Percentiles rank a stretch among this genome's conserved stretches.
Evolutionary conservation across 768 basidiomycete species (phyloP).

Genomic region (Fomitopsis pulvina): DNA sequence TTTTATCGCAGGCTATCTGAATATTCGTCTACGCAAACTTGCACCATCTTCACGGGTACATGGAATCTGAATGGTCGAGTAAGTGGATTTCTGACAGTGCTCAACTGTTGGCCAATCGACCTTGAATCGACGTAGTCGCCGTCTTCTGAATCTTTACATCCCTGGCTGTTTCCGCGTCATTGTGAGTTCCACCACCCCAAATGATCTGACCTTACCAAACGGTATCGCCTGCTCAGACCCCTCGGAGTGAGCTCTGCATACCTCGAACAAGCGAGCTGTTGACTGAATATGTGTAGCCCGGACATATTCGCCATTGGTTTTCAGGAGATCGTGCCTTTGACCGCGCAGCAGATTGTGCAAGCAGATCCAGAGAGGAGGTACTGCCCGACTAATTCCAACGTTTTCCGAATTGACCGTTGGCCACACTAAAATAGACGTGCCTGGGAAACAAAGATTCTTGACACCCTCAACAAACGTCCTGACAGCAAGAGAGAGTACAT

Average conservation of each 20-base stretch:
- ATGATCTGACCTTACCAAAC: not conserved
- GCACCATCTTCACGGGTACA: constrained; percentile 80
- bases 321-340: constrained; percentile 96
- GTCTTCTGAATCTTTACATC: constrained; percentile 75
- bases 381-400: constrained; percentile 12
- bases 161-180: constrained; percentile 86
- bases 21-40: constrained; percentile 73
- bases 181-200: constrained; percentile 48
- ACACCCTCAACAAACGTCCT: constrained; percentile 67
- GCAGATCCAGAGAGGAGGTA: constrained; percentile 91
- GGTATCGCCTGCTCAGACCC: no score
- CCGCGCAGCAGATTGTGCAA: constrained; percentile 95
- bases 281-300: constrained; percentile 41
- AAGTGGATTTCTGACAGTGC: constrained; percentile 1
- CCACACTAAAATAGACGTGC: constrained; percentile 44
- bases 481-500: constrained; percentile 72
- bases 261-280: no score
- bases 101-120: constrained; percentile 1
- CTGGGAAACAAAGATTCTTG: constrained; percentile 82
- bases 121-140: constrained; percentile 42
- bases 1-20: constrained; percentile 52
- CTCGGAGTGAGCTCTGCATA: no score
- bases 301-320: constrained; percentile 90
- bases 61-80: constrained; percentile 96
- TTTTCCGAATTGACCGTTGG: not conserved